Base-by-base conservation (phyloP, 257 asterid genomes). In the Vinca minor region DNA sequence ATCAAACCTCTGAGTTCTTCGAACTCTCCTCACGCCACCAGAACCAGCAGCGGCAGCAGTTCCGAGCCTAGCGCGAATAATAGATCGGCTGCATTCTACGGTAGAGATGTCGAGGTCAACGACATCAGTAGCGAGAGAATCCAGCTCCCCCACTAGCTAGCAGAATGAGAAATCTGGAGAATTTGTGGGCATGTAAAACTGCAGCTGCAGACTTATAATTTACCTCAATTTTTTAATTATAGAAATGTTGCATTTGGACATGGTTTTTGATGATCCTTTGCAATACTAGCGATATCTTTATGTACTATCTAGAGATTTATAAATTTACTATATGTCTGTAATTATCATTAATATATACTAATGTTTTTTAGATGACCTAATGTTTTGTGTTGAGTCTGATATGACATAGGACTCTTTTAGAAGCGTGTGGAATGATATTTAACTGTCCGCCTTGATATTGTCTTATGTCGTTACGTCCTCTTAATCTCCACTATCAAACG, bases 181-280 rank as follows among this genome's bases (percentile, higher is more conserved):
- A 39, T 17, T 46, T 55, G 50, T 3, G 8, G 21, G 29, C 57
- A 65, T 61, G 73, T 63, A 54, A 63, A 63, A n/a, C 36, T 54
- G 47, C 10, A 55, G 54, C 46, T 53, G 31, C 62, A 59, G 61
- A 34, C 53, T 60, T 42, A 17, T 46, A 34, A 7, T 60, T 35
- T 32, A n/a, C 50, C 8, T 14, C 60, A 38, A 34, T 29, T 28
- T 15, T 52, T 36, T 49, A 41, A 64, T 42, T 45, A 52, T 39
- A 64, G 14, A 34, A 48, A 72, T 73, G 79, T 85, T 87, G 90
- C 90, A 79, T 79, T 61, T 72, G 95, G 90, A 81, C 74, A 81
- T 78, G 70, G 69, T 47, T 78, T 76, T 72, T 76, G 55, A 52
- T 69, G 79, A 78, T 75, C 88, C 88, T 84, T 69, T 80, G 95